Evolutionary conservation across 2,329 filamentous ascomycete genomes (phyloP).

Genomic region (Ophiostoma sp.): DNA sequence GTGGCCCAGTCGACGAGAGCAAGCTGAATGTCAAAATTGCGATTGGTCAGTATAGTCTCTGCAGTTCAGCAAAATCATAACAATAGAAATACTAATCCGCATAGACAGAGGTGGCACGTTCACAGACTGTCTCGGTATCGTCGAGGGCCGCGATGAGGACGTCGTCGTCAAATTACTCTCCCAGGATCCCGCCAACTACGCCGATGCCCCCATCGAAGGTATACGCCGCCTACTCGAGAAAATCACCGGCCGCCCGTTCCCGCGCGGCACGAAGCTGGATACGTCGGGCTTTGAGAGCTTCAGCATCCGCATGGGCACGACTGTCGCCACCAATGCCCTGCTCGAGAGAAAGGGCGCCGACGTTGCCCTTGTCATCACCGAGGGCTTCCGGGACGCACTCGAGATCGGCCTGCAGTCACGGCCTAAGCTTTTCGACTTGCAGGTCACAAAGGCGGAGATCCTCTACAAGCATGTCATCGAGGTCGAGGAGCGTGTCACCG

Average conservation of each 20-base stretch:
- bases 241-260: slow-evolving; percentile 48
- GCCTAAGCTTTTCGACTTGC: slow-evolving; percentile 84
- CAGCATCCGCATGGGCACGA: slow-evolving; percentile 74
- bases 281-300: not conserved
- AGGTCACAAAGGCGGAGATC: slow-evolving; percentile 77
- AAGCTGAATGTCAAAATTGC: too few relatives aligned
- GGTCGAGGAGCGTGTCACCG: slow-evolving; percentile 79
- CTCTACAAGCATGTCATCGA: slow-evolving; percentile 80
- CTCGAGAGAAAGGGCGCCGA: slow-evolving; percentile 85
- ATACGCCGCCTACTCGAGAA: slow-evolving; percentile 48
- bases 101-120: slow-evolving; percentile 24
- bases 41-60: too few relatives aligned
- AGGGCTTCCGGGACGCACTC: slow-evolving; percentile 77
- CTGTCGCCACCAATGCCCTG: slow-evolving; percentile 86
- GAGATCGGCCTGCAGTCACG: slow-evolving; percentile 86
- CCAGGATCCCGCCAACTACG: slow-evolving; percentile 61
- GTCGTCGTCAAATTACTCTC: slow-evolving; percentile 57
- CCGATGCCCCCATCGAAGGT: slow-evolving; percentile 62
- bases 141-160: slow-evolving; percentile 33
- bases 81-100: not conserved
- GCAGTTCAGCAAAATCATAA: too few relatives aligned
- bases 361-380: slow-evolving; percentile 80
- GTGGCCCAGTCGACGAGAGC: too few relatives aligned
- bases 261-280: slow-evolving; percentile 51
- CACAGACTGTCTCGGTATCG: slow-evolving; percentile 28